Evolutionary conservation across 1,284 basidiomycete genomes (phyloP).

Genomic region (Ustilago xerochloae): DNA sequence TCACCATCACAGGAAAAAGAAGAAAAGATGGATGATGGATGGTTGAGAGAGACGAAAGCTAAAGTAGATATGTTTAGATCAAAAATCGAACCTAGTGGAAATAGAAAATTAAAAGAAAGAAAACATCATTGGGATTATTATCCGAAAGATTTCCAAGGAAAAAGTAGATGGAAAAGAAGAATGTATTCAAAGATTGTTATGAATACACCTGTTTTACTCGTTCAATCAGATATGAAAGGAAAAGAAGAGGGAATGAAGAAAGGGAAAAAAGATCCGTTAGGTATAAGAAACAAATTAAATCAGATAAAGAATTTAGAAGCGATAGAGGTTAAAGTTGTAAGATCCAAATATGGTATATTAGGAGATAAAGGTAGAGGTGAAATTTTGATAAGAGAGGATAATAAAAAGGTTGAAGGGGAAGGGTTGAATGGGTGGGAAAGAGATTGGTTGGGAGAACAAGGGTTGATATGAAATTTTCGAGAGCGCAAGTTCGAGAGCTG

Average conservation of each 20-base stretch:
- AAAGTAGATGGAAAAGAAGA: constrained; percentile 14
- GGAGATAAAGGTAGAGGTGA: no score
- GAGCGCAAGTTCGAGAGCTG: no score
- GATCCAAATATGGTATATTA: neutral
- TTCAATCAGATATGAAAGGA: neutral
- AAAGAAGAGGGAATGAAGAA: neutral
- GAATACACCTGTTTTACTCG: constrained; percentile 12
- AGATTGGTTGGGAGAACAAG: no score
- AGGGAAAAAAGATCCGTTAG: constrained; percentile 1
- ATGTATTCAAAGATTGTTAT: constrained; percentile 21
- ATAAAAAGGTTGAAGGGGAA: neutral
- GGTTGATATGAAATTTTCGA: no score
- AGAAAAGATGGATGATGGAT: neutral
- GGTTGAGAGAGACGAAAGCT: neutral
- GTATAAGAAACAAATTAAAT: neutral
- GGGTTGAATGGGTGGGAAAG: neutral
- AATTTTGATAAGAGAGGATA: neutral
- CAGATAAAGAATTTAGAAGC: neutral
- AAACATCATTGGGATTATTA: constrained; percentile 31
- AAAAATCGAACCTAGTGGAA: neutral
- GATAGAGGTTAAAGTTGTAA: neutral
- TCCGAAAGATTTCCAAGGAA: constrained; percentile 14
- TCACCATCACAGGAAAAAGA: neutral
- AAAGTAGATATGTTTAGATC: constrained; percentile 6
- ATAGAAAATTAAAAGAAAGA: constrained; percentile 6